Evolutionary conservation across 2,329 filamentous ascomycete genomes (phyloP).

Genomic region (Epichloe scottii): DNA sequence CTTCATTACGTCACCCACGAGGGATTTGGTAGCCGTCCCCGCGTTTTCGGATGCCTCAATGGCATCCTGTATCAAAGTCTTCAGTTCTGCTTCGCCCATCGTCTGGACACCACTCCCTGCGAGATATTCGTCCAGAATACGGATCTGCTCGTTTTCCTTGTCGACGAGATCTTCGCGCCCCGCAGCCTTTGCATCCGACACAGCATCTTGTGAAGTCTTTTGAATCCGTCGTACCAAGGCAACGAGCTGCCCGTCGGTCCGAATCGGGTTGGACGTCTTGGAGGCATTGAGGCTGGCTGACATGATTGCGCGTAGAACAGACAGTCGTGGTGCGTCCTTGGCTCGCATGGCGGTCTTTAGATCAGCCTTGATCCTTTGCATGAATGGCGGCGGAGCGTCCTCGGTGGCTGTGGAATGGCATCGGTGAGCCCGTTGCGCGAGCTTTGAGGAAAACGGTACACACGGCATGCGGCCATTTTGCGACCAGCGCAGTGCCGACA

Average conservation of each 20-base stretch:
- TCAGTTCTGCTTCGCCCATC: slow-evolving; percentile 46
- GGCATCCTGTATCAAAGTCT: slow-evolving; percentile 35
- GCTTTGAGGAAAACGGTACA: neutral
- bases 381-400: slow-evolving; percentile 30
- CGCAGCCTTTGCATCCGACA: slow-evolving; percentile 49
- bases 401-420: slow-evolving; percentile 22
- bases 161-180: slow-evolving; percentile 56
- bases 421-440: slow-evolving; percentile 10
- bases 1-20: slow-evolving; percentile 53
- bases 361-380: slow-evolving; percentile 44
- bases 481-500: slow-evolving; percentile 13
- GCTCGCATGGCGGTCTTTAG: slow-evolving; percentile 54
- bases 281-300: slow-evolving; percentile 61
- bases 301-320: slow-evolving; percentile 56
- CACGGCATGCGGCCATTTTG: neutral
- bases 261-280: slow-evolving; percentile 59
- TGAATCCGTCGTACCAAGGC: slow-evolving; percentile 53
- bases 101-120: slow-evolving; percentile 45
- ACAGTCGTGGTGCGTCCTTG: slow-evolving; percentile 51
- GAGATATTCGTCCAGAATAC: slow-evolving; percentile 53
- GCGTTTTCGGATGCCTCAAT: slow-evolving; percentile 38
- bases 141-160: slow-evolving; percentile 55
- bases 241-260: slow-evolving; percentile 57
- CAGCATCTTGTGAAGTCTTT: slow-evolving; percentile 43
- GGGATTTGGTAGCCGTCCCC: slow-evolving; percentile 30